phyloP scores from a whole-genome alignment of 1,284 basidiomycete genomes.

The Malassezia obtusa region DNA sequence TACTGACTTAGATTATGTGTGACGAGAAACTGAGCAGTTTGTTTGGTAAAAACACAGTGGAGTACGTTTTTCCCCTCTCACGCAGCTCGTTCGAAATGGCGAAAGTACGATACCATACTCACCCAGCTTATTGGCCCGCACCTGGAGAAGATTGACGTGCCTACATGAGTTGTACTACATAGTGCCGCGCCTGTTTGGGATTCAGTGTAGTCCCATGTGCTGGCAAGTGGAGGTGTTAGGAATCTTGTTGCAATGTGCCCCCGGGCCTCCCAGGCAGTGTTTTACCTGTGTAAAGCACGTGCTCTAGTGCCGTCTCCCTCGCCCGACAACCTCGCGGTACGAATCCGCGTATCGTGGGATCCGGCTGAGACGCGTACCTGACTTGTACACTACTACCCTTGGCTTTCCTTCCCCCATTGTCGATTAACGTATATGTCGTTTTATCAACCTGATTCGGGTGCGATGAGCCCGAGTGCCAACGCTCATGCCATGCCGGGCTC shows the following conservation, averaged over 20 bases:
- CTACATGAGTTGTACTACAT: not conserved
- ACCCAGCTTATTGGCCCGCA: conserved; percentile 38
- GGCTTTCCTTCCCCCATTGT: no score
- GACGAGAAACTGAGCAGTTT: conserved; percentile 61
- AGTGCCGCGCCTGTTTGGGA: not conserved
- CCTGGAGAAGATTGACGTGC: conserved; percentile 28
- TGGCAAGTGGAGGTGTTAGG: no score
- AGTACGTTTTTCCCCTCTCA: conserved; percentile 42
- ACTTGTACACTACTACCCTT: no score
- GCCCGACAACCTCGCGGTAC: no score
- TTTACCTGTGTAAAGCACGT: no score
- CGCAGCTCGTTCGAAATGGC: conserved; percentile 46
- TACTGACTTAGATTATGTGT: conserved; percentile 59
- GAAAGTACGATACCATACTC: conserved; percentile 23
- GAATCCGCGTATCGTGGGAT: no score
- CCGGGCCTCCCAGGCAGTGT: no score
- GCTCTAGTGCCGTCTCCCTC: no score
- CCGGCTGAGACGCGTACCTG: no score
- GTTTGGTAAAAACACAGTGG: conserved; percentile 65
- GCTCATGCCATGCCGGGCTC: not conserved
- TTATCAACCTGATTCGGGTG: conserved; percentile 3
- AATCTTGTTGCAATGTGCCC: no score
- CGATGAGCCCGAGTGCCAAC: not conserved
- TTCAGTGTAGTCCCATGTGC: not conserved
- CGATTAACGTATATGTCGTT: no score